Base-by-base conservation (phyloP, 768 basidiomycete species). In the Suillus americanus region DNA sequence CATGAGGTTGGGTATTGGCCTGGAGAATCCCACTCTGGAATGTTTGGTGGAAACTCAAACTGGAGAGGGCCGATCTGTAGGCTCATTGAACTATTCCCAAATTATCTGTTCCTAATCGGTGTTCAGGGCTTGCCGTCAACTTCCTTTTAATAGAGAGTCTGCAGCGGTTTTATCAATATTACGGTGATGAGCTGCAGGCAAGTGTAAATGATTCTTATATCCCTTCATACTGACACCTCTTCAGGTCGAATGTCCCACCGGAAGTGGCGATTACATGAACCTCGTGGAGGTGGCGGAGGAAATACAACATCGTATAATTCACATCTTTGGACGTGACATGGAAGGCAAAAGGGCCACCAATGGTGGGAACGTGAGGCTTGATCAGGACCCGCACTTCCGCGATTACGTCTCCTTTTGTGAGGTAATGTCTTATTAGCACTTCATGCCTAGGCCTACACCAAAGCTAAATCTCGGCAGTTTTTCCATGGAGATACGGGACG, bases 21-120 rank as follows among this genome's bases (percentile, higher is more conserved):
- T 1, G 97, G 96, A 10, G 97, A 99, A 74, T 98, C 97, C 2
- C 87, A 86, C 70, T 95, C 94, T 13, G 96, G 95, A 55, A 99
- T 99, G 97, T 97, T 97, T 76, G 95, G 95, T 61, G 94, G 94
- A n/a, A 96, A 95, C 73, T 95, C 94, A n/a, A 96, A 95, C 69
- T 97, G 94, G 94, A 82, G 95, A 74, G 95, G 95, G n/a, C 91
- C 91, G 4, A 91, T 92, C 64, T 93, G 91, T 91, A 69, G 78
- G 86, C 66, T 10, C 2, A 30, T 59, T 35, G 5, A 28, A 64
- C 48, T 41, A 0, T 18, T 50, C 10, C 13, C 4, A 40, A n/a
- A 10, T 40, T 20, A 2, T 13, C 5, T 50, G 28, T 64, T 25
- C 12, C 41, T 45, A 62, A 67, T 64, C 64, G 64, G 3, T 33